Evolutionary conservation across 352 stramenopile species (phyloP), one percentile per base, ranked within the genome.

Genomic region (Phytophthora pini): DNA sequence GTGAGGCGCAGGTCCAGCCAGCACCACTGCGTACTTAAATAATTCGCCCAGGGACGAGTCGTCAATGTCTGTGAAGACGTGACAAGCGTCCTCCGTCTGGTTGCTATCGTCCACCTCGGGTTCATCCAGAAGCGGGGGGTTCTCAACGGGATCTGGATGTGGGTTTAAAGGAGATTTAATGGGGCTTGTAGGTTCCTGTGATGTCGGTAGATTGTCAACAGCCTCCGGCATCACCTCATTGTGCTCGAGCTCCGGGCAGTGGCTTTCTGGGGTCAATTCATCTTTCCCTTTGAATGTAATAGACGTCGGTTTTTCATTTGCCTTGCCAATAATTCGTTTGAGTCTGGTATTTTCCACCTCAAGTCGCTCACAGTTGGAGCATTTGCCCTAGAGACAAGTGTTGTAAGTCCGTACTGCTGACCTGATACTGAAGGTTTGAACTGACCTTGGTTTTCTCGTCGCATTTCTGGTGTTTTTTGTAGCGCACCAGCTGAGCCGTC

Each of bases 21-120:
- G 57, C 22, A 92, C 82, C 43, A 92, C 72, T 3, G 82, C 77
- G 41, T 89, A 92, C 57, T 89, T 92, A 72, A 92, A 89, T 20
- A 92, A 58, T 12, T 82, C 74, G 2, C 76, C 78, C 1, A 91
- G 50, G 3, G 76, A 87, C 4, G 68, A 65, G 17, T 91, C 76
- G 26, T 89, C 65, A 27, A 74, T 70, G 7, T 79, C 77, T 1
- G 67, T 44, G 41, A 77, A 72, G 17, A 65, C 27, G 17, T 77
- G 47, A 20, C 67, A 62, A 5, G 62, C 54, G 5, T 82, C 62
- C 5, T 74, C 67, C 9, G 62, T 58, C 31, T 81, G 73, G 22
- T 81, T 81, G 62, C 58, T 78, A 13, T 51, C 56, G 26, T 70
- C 51, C 17, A 9, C 24, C 11, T 52, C 47, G 2, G 49, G 26